Conservation (phyloP, 2,329 filamentous ascomycete genomes). For the Cytospora schulzeri region DNA sequence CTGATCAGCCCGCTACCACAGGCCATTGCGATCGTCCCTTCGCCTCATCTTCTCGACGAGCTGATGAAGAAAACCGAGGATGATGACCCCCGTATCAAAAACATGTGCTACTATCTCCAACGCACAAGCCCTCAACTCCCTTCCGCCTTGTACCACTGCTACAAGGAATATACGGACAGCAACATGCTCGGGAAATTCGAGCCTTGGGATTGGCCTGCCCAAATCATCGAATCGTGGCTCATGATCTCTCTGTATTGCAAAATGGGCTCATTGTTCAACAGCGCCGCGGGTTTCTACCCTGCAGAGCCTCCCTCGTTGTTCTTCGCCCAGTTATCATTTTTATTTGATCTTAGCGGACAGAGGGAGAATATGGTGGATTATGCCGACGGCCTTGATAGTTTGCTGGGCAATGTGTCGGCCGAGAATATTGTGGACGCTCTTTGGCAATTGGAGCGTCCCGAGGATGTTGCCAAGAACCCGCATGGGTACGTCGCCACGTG, state of each 20-base stretch:
- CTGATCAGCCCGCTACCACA: not conserved
- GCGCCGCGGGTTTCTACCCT: not conserved
- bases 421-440: not conserved
- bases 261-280: not conserved
- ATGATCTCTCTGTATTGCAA: not conserved
- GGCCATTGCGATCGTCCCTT: not conserved
- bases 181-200: too few species aligned
- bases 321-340: not conserved
- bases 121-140: not conserved
- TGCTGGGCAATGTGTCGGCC: not conserved
- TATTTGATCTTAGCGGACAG: not conserved
- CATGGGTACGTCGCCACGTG: not conserved
- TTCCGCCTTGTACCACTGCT: not conserved
- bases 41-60: not conserved
- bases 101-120: not conserved
- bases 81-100: not conserved
- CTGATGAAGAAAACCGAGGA: not conserved
- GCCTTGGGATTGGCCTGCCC: too few species aligned
- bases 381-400: not conserved
- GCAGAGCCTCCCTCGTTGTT: not conserved
- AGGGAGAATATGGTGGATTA: not conserved
- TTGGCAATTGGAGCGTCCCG: not conserved
- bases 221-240: not conserved
- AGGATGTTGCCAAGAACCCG: not conserved
- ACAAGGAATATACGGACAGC: too few species aligned